These are phyloP conservation scores for Trypanosoma brucei DNA, from an alignment of 208 protist species.

Conservation along the genomic window DNA sequence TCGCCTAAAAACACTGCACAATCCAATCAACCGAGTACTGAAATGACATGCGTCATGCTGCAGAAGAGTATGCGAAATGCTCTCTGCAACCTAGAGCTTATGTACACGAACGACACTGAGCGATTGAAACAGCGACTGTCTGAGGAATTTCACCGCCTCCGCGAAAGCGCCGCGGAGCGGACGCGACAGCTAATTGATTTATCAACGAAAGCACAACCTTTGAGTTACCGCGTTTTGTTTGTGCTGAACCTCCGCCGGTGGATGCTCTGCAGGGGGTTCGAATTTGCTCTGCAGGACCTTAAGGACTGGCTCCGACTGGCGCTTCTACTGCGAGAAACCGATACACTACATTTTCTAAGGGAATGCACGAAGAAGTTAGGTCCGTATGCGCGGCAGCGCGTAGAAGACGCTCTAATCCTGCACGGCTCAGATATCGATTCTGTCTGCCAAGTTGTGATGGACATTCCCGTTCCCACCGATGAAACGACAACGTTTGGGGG, in stretches of 20 bases:
- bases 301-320: conserved; percentile 54
- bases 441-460: conserved; percentile 25
- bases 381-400: conserved; percentile 20
- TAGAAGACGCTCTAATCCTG: conserved; percentile 25
- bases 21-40: not conserved
- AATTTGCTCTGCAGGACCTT: conserved; percentile 41
- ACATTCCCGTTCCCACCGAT: conserved; percentile 26
- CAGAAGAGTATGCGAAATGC: conserved; percentile 6
- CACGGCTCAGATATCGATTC: conserved; percentile 1
- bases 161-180: conserved; percentile 3
- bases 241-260: conserved; percentile 43
- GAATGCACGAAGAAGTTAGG: conserved; percentile 34
- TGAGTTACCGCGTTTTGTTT: conserved; percentile 42
- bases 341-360: conserved; percentile 20
- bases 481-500: conserved; percentile 26
- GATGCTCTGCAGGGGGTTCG: conserved; percentile 40
- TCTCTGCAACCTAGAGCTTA: conserved; percentile 10
- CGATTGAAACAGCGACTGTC: not conserved
- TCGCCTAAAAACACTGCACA: too few species aligned
- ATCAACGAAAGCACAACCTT: not conserved
- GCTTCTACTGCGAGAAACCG: conserved; percentile 36
- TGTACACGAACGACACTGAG: not conserved
- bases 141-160: conserved; percentile 8
- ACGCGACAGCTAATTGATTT: conserved; percentile 9
- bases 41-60: conserved; percentile 15